These are phyloP conservation scores for Astrocystis sublimbata DNA, from an alignment of 495 filamentous ascomycete species.

Conservation along the genomic window DNA sequence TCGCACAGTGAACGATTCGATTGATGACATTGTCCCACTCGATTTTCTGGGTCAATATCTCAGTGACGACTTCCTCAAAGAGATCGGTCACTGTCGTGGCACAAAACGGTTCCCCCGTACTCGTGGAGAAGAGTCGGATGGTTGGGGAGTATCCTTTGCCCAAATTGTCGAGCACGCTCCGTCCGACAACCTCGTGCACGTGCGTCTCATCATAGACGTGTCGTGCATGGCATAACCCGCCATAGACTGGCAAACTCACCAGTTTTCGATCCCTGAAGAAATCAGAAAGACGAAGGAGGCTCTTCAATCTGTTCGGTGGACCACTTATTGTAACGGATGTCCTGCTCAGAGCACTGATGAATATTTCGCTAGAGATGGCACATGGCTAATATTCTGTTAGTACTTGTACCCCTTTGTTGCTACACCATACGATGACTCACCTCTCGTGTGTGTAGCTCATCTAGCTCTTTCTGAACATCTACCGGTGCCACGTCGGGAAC, in stretches of 20 bases:
- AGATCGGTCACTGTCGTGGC: conserved; percentile 24
- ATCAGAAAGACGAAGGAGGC: conserved; percentile 33
- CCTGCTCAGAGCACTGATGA: conserved; percentile 21
- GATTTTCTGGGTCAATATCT: conserved; percentile 38
- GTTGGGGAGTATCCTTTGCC: conserved; percentile 1
- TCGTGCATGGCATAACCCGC: conserved; percentile 45
- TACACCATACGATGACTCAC: conserved; percentile 11
- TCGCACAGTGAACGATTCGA: conserved; percentile 16
- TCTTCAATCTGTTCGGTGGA: conserved; percentile 42
- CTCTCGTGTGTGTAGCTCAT: conserved; percentile 28
- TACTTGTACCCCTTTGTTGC: background rate
- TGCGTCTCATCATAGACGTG: conserved; percentile 42
- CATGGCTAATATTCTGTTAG: background rate
- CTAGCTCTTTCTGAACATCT: conserved; percentile 40
- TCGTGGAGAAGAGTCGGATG: conserved; percentile 22
- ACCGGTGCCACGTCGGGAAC: conserved; percentile 33
- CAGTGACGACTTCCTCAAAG: conserved; percentile 33
- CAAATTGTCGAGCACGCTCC: background rate
- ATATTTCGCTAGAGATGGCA: conserved; percentile 33
- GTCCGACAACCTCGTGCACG: conserved; percentile 29
- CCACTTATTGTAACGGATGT: conserved; percentile 41
- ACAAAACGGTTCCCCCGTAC: conserved; percentile 24
- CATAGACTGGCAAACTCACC: conserved; percentile 23
- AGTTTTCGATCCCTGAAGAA: conserved; percentile 36
- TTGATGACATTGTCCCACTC: conserved; percentile 32